Evolutionary conservation across 75 land plant genomes (phyloP).

Genomic region (Gnetum montanum): DNA sequence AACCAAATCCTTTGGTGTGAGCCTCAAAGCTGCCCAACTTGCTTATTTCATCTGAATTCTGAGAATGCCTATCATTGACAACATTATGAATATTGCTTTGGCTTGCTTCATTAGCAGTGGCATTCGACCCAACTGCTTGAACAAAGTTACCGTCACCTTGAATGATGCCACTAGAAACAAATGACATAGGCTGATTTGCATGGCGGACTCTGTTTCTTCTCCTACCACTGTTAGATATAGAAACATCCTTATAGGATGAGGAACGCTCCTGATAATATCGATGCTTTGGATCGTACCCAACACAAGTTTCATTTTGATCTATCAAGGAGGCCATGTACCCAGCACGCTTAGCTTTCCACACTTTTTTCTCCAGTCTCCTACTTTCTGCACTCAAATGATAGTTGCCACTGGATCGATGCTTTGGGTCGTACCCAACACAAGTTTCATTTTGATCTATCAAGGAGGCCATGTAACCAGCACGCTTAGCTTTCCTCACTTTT

Average conservation of each 20-base stretch:
- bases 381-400: not conserved
- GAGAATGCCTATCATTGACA: too few species aligned
- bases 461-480: constrained; percentile 24
- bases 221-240: constrained; percentile 9
- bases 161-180: constrained; percentile 73
- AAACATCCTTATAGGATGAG: too few species aligned
- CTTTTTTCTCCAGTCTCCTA: not conserved
- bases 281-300: too few species aligned
- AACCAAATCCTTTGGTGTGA: constrained; percentile 93
- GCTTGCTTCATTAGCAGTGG: not conserved
- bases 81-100: not conserved
- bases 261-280: too few species aligned
- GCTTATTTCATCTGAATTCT: not conserved
- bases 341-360: constrained; percentile 23
- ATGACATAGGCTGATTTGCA: constrained; percentile 70
- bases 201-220: constrained; percentile 11
- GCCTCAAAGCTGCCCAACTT: constrained; percentile 62
- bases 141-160: constrained; percentile 21
- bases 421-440: not conserved
- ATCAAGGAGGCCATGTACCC: constrained; percentile 16
- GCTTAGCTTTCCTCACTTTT: constrained; percentile 13
- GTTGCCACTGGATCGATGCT: not conserved
- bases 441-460: constrained; percentile 5
- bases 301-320: constrained; percentile 5
- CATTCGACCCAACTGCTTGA: constrained; percentile 1